These are phyloP conservation scores for Areca catechu DNA, from an alignment of 176 grass and related monocot species.

Conservation along the genomic window DNA sequence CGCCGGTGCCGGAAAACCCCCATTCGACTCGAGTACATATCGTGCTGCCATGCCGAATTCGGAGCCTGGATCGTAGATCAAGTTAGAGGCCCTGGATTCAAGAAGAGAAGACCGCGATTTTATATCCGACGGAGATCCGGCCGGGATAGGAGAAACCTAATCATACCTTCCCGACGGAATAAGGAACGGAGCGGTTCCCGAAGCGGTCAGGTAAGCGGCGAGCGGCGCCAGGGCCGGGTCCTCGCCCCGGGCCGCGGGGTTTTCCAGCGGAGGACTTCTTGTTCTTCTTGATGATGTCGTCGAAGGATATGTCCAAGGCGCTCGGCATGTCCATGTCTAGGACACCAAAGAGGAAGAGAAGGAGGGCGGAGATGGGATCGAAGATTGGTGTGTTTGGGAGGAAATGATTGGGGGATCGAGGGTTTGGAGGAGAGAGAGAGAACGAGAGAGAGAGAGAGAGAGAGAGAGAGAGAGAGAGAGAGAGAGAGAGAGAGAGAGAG, in stretches of 20 bases:
- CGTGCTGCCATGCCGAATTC: slow-evolving; percentile 86
- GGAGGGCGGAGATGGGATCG: too few relatives aligned
- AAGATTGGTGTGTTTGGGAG: not conserved
- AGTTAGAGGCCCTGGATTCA: slow-evolving; percentile 54
- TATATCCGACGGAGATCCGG: slow-evolving; percentile 4
- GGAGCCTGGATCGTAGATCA: slow-evolving; percentile 90
- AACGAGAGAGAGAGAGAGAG: too few relatives aligned
- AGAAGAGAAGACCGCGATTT: too few relatives aligned
- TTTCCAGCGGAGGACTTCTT: slow-evolving; percentile 66
- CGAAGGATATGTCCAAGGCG: slow-evolving; percentile 82
- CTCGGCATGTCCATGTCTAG: slow-evolving; percentile 44
- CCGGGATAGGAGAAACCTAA: not conserved
- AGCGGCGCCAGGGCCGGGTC: slow-evolving; percentile 33
- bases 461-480: too few relatives aligned
- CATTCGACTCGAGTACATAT: slow-evolving; percentile 43
- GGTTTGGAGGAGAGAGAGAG: too few relatives aligned
- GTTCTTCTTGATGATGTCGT: slow-evolving; percentile 97
- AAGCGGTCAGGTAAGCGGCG: slow-evolving; percentile 59
- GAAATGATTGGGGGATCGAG: slow-evolving; percentile 2
- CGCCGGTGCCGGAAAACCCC: slow-evolving; percentile 16
- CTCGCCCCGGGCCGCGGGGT: slow-evolving; percentile 28
- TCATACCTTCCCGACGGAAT: slow-evolving; percentile 72
- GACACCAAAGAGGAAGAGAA: too few relatives aligned
- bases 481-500: too few relatives aligned
- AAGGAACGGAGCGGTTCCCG: slow-evolving; percentile 64